Evolutionary conservation across 2,329 filamentous ascomycete genomes (phyloP).

Genomic region (Ceratocystis lukuohia): DNA sequence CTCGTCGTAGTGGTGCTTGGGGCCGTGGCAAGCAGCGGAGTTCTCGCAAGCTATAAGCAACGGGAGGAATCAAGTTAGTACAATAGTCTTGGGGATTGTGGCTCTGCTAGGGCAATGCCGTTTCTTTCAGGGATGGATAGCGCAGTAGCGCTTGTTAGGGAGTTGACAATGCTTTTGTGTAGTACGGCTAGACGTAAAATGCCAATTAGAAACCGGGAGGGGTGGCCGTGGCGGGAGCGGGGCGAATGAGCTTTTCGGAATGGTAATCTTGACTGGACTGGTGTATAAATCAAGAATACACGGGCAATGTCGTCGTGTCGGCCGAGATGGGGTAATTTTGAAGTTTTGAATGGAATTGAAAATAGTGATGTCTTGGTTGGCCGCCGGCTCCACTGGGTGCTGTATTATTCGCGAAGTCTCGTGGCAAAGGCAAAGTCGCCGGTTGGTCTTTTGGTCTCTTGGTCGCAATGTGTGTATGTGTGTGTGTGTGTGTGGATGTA

Average conservation of each 20-base stretch:
- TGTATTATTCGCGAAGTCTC: background rate
- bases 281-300: background rate
- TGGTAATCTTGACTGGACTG: background rate
- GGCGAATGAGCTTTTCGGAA: background rate
- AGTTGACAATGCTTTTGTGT: background rate
- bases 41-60: slow-evolving; percentile 84
- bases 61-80: slow-evolving; percentile 18
- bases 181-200: background rate
- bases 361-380: background rate
- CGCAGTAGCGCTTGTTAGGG: background rate
- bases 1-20: slow-evolving; percentile 97
- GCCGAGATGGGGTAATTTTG: background rate
- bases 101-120: no score
- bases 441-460: slow-evolving; percentile 10
- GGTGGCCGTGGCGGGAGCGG: background rate
- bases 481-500: background rate
- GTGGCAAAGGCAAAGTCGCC: background rate
- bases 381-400: background rate
- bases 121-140: no score
- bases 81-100: background rate
- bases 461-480: background rate
- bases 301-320: background rate
- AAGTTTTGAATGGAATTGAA: background rate
- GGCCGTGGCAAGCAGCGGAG: slow-evolving; percentile 67
- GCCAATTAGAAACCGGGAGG: background rate